A percentile compares a stretch with the other conserved stretches of the same genome.
Conservation (phyloP, 75 land plant species). For the Gnetum montanum region DNA sequence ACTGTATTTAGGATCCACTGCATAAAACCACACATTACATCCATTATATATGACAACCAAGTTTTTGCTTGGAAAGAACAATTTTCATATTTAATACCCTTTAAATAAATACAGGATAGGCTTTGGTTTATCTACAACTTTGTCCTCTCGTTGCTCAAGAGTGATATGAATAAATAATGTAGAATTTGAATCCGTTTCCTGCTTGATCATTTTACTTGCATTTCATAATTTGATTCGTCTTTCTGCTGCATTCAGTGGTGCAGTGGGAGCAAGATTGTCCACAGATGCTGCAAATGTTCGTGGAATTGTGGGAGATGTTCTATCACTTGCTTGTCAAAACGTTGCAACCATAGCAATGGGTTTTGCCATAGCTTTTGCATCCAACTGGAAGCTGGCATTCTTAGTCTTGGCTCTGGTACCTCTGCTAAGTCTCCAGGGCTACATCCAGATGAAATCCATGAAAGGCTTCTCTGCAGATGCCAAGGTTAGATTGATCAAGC, state of each 20-base stretch:
- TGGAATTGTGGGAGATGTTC: conserved; percentile 74
- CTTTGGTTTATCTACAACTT: too few species aligned
- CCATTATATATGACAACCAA: too few species aligned
- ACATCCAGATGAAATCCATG: conserved; percentile 54
- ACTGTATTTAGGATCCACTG: too few species aligned
- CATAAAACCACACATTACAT: too few species aligned
- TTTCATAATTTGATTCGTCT: neutral
- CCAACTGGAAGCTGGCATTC: conserved; percentile 69
- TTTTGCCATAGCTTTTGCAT: conserved; percentile 66
- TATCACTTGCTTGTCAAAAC: conserved; percentile 56
- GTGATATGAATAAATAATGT: too few species aligned
- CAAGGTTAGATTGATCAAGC: conserved; percentile 34
- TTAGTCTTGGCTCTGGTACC: conserved; percentile 61
- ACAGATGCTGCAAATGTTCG: conserved; percentile 79
- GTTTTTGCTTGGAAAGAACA: too few species aligned
- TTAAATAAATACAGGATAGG: too few species aligned
- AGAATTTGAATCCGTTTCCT: too few species aligned
- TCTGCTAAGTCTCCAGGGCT: conserved; percentile 59
- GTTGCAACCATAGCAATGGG: conserved; percentile 50
- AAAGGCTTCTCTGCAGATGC: conserved; percentile 81
- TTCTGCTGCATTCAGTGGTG: conserved; percentile 34
- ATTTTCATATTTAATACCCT: too few species aligned
- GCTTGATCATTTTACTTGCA: too few species aligned
- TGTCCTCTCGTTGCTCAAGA: too few species aligned
- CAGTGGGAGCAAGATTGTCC: conserved; percentile 75